These are phyloP conservation scores for Rhizophora mangle DNA, from an alignment of 345 rosid genomes.

Conservation along the genomic window DNA sequence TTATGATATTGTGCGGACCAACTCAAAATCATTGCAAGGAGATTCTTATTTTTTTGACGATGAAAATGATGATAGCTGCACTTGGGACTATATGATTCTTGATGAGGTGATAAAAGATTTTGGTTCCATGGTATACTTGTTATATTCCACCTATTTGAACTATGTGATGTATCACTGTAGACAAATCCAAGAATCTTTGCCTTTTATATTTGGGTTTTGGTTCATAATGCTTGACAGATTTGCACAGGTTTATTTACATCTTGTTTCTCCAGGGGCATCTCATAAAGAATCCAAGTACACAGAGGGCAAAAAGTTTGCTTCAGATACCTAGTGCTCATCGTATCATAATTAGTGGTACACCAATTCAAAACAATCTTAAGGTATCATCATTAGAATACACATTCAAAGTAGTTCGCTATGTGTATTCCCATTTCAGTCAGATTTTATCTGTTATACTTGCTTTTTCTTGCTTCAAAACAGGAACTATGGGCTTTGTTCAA, in stretches of 20 bases:
- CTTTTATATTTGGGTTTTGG: background rate
- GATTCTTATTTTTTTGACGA: constrained; percentile 42
- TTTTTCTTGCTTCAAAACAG: constrained; percentile 35
- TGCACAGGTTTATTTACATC: background rate
- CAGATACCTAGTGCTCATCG: constrained; percentile 92
- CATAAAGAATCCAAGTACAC: constrained; percentile 93
- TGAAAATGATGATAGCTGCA: constrained; percentile 47
- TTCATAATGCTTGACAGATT: too few relatives aligned
- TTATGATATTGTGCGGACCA: constrained; percentile 88
- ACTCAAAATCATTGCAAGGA: constrained; percentile 70
- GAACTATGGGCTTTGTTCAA: constrained; percentile 96
- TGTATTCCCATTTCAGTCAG: constrained; percentile 8
- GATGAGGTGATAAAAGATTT: constrained; percentile 65
- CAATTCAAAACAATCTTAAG: constrained; percentile 94
- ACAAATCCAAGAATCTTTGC: background rate
- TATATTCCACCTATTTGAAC: background rate
- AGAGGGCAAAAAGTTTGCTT: constrained; percentile 96
- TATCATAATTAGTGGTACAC: constrained; percentile 89
- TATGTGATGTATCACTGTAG: background rate
- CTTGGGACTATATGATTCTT: constrained; percentile 96
- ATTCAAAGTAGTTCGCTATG: background rate
- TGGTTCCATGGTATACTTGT: background rate
- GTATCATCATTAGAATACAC: constrained; percentile 39
- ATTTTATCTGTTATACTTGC: background rate
- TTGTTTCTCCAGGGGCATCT: constrained; percentile 76